Percentiles rank a stretch among this genome's conserved stretches.
Conservation (phyloP, 306 rosid species). For the Prosopis cineraria region DNA sequence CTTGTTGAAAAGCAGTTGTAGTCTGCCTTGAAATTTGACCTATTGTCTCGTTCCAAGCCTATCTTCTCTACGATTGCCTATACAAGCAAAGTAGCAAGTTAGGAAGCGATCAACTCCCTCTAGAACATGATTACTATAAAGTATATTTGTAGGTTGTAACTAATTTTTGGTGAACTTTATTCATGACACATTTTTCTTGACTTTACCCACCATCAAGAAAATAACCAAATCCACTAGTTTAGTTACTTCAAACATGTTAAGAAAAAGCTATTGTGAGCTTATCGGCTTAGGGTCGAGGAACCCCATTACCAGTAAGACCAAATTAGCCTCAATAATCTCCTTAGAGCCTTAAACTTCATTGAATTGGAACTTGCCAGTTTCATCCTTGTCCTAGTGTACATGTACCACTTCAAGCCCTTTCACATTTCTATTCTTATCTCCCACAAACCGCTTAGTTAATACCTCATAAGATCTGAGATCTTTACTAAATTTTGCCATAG, state of each 20-base stretch:
- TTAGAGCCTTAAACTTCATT: constrained; percentile 87
- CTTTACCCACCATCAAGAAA: neutral
- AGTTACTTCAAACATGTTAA: neutral
- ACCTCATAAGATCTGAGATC: constrained; percentile 95
- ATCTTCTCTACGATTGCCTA: constrained; percentile 80
- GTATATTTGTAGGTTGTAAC: neutral
- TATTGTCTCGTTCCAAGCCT: constrained; percentile 71
- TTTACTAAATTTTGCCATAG: constrained; percentile 79
- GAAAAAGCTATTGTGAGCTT: constrained; percentile 36
- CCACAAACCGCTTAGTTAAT: constrained; percentile 84
- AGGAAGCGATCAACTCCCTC: constrained; percentile 5
- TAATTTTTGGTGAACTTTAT: neutral
- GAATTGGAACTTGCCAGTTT: constrained; percentile 70
- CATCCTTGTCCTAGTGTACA: constrained; percentile 89
- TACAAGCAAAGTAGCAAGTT: constrained; percentile 2
- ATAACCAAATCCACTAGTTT: neutral
- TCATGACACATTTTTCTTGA: neutral
- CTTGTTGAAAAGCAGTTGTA: constrained; percentile 87
- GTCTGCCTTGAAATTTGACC: constrained; percentile 89
- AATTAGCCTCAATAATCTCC: constrained; percentile 84
- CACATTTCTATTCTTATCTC: constrained; percentile 77
- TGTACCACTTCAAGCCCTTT: constrained; percentile 84
- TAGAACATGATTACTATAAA: neutral
- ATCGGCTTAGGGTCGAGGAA: constrained; percentile 96
- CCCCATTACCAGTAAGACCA: constrained; percentile 91